These are phyloP conservation scores for Stephanodiscus minutulus DNA, from an alignment of 108 stramenopile genomes.

Conservation along the genomic window DNA sequence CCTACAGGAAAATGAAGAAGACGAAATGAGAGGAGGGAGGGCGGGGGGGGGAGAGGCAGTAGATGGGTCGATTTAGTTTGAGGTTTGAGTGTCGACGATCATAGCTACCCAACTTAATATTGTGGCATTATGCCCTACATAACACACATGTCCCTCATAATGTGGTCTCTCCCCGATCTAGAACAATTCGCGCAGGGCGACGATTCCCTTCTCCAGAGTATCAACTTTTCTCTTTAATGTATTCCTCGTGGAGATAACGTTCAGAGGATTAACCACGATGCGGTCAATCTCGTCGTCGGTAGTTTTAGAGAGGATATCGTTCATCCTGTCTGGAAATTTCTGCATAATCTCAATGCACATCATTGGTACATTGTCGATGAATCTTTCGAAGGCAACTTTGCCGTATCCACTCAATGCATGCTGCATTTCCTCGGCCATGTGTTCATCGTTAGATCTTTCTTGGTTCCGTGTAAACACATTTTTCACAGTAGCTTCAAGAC, in stretches of 20 bases:
- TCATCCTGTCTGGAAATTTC: constrained; percentile 26
- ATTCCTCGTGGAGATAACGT: constrained; percentile 13
- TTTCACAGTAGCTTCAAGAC: constrained; percentile 53
- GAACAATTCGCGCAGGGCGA: constrained; percentile 3
- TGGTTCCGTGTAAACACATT: constrained; percentile 60
- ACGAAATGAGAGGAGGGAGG: too few relatives aligned
- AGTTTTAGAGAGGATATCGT: constrained; percentile 20
- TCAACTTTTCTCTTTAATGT: constrained; percentile 27
- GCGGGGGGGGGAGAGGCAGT: too few relatives aligned
- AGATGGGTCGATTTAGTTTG: too few relatives aligned
- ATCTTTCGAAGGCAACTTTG: constrained; percentile 63
- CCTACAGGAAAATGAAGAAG: constrained; percentile 49
- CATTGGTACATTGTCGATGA: constrained; percentile 74
- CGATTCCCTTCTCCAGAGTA: constrained; percentile 20
- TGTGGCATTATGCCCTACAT: too few relatives aligned
- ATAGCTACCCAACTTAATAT: too few relatives aligned
- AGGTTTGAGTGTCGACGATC: too few relatives aligned
- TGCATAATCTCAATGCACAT: constrained; percentile 55
- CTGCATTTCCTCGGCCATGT: constrained; percentile 78
- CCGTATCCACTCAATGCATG: constrained; percentile 64
- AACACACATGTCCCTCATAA: too few relatives aligned
- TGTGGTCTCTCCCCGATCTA: not conserved
- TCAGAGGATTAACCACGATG: constrained; percentile 16
- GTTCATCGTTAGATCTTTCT: constrained; percentile 47
- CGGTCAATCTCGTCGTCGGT: constrained; percentile 29